Evolutionary conservation across 768 basidiomycete species (phyloP), one percentile per base, ranked within the genome.

Genomic region (Leucosporidium creatinivorum): DNA sequence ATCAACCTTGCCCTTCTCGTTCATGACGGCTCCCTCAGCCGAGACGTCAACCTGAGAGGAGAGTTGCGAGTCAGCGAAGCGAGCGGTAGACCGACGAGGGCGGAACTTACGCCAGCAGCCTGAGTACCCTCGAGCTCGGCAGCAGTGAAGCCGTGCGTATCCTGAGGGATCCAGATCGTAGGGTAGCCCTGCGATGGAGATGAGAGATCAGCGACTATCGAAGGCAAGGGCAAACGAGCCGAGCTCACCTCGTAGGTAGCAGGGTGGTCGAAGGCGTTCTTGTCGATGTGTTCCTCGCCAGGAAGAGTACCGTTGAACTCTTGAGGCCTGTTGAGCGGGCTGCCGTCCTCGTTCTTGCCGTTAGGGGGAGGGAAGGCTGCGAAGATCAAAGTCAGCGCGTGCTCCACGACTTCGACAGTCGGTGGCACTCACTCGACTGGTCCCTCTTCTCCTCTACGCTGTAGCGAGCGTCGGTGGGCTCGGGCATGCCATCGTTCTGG

Each of bases 101-200:
- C 39, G 6, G 36, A 8, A 54, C 61, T 26, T 36, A 64, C 69
- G 19, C 69, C 69, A 26, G 69, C 74, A 33, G 80, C 81, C 68
- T 73, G 75, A 76, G 86, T 86, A 69, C 78, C 84, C 68, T 79
- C 76, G 70, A 83, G 85, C 80, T 90, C 89, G 65, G 82, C 84
- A 39, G 76, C 75, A 68, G 84, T 84, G 48, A 80, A 78, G 1
- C 82, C 84, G 62, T 91, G 75, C 13, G 86, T 86, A n/a, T 98
- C 94, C 49, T 80, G 78, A 26, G 94, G 90, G 62, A 97, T 78
- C 94, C 94, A 98, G 39, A 97, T 80, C 7, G 85, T 81, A 69
- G 86, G 82, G 79, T 92, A 89, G 57, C 72, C 72, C 39, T 57
- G 21, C 13, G 50, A 51, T n/a, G 21, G 21, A 51, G n/a, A 13